Percentiles rank a stretch among this genome's conserved stretches.
Evolutionary conservation across 2,329 filamentous ascomycete species (phyloP).

Genomic region (Penicillium griseofulvum): DNA sequence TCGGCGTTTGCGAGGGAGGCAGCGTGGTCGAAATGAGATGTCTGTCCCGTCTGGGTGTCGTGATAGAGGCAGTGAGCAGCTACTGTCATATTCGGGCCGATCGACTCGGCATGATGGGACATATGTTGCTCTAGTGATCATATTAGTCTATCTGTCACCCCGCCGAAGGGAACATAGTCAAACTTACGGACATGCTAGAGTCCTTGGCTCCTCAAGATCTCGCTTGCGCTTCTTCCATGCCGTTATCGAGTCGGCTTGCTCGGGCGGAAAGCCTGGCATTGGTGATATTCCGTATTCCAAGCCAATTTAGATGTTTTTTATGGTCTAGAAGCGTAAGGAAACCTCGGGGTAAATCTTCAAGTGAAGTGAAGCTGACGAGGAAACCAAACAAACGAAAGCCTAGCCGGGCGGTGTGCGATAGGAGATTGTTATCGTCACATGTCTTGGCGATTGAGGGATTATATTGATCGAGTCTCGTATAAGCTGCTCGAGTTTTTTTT

Average conservation of each 20-base stretch:
- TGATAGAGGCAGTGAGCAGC: slow-evolving; percentile 13
- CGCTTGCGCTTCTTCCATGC: slow-evolving; percentile 27
- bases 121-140: slow-evolving; percentile 13
- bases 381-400: slow-evolving; percentile 9
- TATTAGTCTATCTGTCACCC: not conserved
- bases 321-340: not conserved
- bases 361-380: slow-evolving; percentile 1
- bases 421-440: slow-evolving; percentile 1
- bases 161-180: not conserved
- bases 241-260: slow-evolving; percentile 14
- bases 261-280: slow-evolving; percentile 21
- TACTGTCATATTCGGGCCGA: slow-evolving; percentile 10
- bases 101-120: slow-evolving; percentile 15
- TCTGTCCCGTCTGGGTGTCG: slow-evolving; percentile 17
- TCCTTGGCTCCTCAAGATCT: slow-evolving; percentile 20
- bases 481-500: not conserved
- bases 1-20: slow-evolving; percentile 27
- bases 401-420: slow-evolving; percentile 7
- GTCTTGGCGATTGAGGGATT: slow-evolving; percentile 1
- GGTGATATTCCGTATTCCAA: not conserved
- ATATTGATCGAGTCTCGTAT: not conserved
- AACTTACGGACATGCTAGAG: slow-evolving; percentile 20
- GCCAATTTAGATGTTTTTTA: slow-evolving; percentile 2
- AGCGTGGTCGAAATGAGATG: slow-evolving; percentile 20
- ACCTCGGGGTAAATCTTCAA: not conserved